Evolutionary conservation across 371 early-diverging fungal species (phyloP), one percentile per base, ranked within the genome.

Genomic region (Rhizopus delemar): DNA sequence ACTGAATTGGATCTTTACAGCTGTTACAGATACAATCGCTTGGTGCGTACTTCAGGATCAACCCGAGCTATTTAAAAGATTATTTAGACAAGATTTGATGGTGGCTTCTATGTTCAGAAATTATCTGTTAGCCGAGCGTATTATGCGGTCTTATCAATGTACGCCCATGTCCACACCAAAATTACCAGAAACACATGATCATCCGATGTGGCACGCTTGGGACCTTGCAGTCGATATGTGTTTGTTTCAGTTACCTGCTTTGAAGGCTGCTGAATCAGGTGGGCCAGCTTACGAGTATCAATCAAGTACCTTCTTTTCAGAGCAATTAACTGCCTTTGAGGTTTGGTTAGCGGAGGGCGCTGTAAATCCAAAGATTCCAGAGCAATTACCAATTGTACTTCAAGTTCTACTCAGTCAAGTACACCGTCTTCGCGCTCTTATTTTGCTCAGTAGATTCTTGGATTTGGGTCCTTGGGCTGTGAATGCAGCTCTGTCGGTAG

Each of bases 21-120:
- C 99, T 33, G 93, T 98, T 31, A 97, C 96, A 0, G 99, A 98
- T 74, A 97, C 98, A 4, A 98, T 98, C 52, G 99, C 99, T n/a
- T 98, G 99, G 99, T 92, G 86, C 62, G 90, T 93, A 13, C 71
- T 98, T 32, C 80, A 80, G 51, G 74, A 73, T 51, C 90, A 94
- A 13, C 88, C 89, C 8, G 95, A 93, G 53, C 62, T 93, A 33
- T 98, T 98, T 75, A 90, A 93, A 68, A 83, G 86, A 38, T 80
- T 97, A 36, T 98, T 97, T 70, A 74, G 99, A 50, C 96, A 97
- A 65, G 99, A 98, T 74, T 71, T 97, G 53, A 90, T 95, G 81
- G 96, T 97, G 4, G 97, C 99, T 0, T 91, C 94, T 12, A 80
- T 98, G 65, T 97, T 93, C 71, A 81, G 99, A 68, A 98, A 98